These are phyloP conservation scores for Gorgonomyces haynaldii DNA, from an alignment of 192 early-diverging fungal genomes.

Conservation along the genomic window DNA sequence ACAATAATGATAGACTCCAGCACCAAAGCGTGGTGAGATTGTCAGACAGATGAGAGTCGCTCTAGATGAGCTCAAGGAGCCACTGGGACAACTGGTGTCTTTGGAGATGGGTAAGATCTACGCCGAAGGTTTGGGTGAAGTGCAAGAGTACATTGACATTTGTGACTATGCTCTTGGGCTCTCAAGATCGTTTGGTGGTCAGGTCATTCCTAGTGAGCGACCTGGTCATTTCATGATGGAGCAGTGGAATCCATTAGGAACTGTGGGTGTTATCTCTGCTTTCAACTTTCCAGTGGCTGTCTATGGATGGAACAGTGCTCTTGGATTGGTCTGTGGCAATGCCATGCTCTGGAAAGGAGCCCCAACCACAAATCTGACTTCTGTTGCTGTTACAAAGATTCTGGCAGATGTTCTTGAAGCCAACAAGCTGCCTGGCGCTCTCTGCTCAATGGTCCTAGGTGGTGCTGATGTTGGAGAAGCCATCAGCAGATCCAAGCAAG, in stretches of 20 bases:
- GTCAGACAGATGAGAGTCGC: constrained; percentile 80
- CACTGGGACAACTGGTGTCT: constrained; percentile 74
- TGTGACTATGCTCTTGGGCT: constrained; percentile 85
- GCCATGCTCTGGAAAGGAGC: constrained; percentile 76
- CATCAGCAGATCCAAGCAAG: constrained; percentile 56
- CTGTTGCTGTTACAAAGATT: constrained; percentile 83
- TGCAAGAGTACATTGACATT: constrained; percentile 95
- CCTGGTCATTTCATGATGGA: constrained; percentile 94
- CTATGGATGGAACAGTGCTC: constrained; percentile 89
- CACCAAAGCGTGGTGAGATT: constrained; percentile 80
- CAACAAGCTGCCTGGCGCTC: constrained; percentile 67
- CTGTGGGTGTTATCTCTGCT: constrained; percentile 84
- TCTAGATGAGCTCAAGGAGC: constrained; percentile 58
- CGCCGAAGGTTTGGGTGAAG: constrained; percentile 83
- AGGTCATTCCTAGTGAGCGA: constrained; percentile 76
- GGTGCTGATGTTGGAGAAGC: constrained; percentile 73
- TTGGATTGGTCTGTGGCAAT: constrained; percentile 83
- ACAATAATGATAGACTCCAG: constrained; percentile 29
- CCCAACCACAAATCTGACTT: constrained; percentile 50
- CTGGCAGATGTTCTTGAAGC: constrained; percentile 67
- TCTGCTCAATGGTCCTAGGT: constrained; percentile 75
- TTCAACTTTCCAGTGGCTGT: constrained; percentile 91
- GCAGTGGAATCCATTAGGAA: constrained; percentile 87
- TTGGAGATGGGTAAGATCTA: constrained; percentile 90
- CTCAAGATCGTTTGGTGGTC: constrained; percentile 64